Base-by-base conservation (phyloP, 2,329 filamentous ascomycete genomes). In the Dactylonectria estremocensis region DNA sequence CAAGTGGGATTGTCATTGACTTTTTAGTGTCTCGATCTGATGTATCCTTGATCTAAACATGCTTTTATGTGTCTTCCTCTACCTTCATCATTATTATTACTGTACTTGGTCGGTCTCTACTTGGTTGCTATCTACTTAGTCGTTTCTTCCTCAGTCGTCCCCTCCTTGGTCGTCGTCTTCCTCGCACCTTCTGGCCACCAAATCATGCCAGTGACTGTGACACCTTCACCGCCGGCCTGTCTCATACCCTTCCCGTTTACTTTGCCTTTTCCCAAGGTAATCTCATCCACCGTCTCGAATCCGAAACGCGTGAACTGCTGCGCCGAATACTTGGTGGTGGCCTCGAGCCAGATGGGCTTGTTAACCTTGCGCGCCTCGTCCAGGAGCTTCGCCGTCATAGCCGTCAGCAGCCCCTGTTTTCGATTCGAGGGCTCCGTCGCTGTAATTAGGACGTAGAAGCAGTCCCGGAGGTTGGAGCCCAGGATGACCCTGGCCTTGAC, bases 321-420 rank as follows among this genome's bases (percentile, higher is more conserved):
- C 60, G 50, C 46, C n/a, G 66, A 69, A 43, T 67, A 66, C 49
- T 55, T 58, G 20, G 63, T 59, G 18, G 63, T 62, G 11, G 66
- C 66, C 28, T 66, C 66, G 22, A 69, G 22, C 66, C 63, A 66
- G 16, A 69, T 43, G 2, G 66, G 63, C 49, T 66, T 68, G 52
- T 45, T 59, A n/a, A 45, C 58, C 33, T 33, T 49, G 5, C 53
- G 58, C 3, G 66, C 66, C 13, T 57, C 28, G n/a, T 50, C 63
- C 10, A 53, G 52, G 2, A 68, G 24, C 20, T 48, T 22, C 33
- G 54, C 7, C 9, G 33, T 48, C 63, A 66, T 56, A 14, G 58
- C 57, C 3, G 33, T 14, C 46, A 66, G 24, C 4, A 66, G 58
- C 18, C 63, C 66, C 20, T 62, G 58, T 10, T 52, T 57, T 48